Base-by-base conservation (phyloP, 2,329 filamentous ascomycete genomes). In the Emergomyces africanus region DNA sequence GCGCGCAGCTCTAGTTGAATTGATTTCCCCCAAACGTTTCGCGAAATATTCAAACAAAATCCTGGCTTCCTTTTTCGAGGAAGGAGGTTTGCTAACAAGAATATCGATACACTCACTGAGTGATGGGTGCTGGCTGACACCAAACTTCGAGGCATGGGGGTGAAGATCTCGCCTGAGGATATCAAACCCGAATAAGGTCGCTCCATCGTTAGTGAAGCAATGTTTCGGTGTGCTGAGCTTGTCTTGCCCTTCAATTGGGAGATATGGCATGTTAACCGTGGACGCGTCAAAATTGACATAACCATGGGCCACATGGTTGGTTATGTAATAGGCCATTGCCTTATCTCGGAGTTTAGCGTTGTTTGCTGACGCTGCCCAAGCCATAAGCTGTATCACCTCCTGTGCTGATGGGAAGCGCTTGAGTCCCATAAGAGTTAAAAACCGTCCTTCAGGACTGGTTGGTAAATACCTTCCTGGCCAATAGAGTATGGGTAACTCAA, bases 21-120 rank as follows among this genome's bases (percentile, higher is more conserved):
- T 83, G 35, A 97, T 77, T 64, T 97, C 91, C 6, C 80, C 80
- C 4, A 91, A 76, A 28, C 94, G 85, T 57, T 83, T 83, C 5
- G 89, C 84, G 66, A 99, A 87, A 71, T 99, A 99, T 48, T 82
- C 80, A 68, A 96, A 99, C 5, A 95, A 71, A 2, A 80, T 79
- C 46, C 83, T 79, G 0, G 92, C 94, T 60, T 86, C 83, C 8
- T 76, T 73, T 25, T 81, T 79, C 44, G 81, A 85, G 59, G 79
- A 78, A 0, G 94, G 92, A 37, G 91, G 90, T 2, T 81, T 82
- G 35, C 81, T 79, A 33, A 92, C 76, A 46, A 99, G 76, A 30
- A 83, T 81, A 46, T 87, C 84, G 14, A 95, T 82, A 68, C 90
- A 96, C 30, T 86, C 83, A 1, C 79, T 78, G 62, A 97, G 87